Evolutionary conservation across 2,329 filamentous ascomycete species (phyloP).

Genomic region (Fusarium agapanthi): DNA sequence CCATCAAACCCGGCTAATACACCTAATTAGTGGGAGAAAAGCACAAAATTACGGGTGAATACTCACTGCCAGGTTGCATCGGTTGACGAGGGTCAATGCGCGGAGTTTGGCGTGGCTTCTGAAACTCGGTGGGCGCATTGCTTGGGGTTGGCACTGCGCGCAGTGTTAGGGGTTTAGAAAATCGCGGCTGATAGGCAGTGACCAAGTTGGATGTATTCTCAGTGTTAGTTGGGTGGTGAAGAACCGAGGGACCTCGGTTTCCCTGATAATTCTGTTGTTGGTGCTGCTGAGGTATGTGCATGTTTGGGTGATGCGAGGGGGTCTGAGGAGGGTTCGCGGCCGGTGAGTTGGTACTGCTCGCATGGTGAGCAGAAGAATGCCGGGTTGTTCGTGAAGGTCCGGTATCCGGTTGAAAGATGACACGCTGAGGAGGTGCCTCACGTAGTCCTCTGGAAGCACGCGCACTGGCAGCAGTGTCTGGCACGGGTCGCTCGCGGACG

Average conservation of each 20-base stretch:
- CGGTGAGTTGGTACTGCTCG: constrained; percentile 41
- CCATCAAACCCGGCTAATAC: constrained; percentile 69
- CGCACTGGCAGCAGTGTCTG: constrained; percentile 62
- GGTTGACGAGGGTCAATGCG: constrained; percentile 53
- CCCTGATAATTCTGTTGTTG: constrained; percentile 42
- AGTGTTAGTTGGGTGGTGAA: constrained; percentile 62
- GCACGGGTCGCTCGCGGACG: constrained; percentile 59
- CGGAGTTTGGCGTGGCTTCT: constrained; percentile 54
- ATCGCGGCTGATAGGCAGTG: constrained; percentile 75
- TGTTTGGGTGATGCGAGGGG: constrained; percentile 47
- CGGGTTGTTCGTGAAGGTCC: constrained; percentile 70
- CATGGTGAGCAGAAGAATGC: constrained; percentile 60
- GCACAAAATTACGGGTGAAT: constrained; percentile 11
- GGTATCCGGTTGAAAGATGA: constrained; percentile 86
- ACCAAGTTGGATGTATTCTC: constrained; percentile 69
- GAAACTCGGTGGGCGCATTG: constrained; percentile 75
- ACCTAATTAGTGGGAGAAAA: constrained; percentile 29
- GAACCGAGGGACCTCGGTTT: constrained; percentile 54
- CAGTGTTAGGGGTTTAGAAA: constrained; percentile 69
- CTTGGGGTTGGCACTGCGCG: constrained; percentile 79
- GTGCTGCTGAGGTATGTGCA: constrained; percentile 45
- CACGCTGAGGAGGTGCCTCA: constrained; percentile 84
- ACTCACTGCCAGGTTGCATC: constrained; percentile 69
- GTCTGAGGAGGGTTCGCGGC: constrained; percentile 40
- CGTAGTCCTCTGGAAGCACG: constrained; percentile 73